Evolutionary conservation across 2,329 filamentous ascomycete species (phyloP), one percentile per base, ranked within the genome.

Genomic region (Aspergillus fructus): DNA sequence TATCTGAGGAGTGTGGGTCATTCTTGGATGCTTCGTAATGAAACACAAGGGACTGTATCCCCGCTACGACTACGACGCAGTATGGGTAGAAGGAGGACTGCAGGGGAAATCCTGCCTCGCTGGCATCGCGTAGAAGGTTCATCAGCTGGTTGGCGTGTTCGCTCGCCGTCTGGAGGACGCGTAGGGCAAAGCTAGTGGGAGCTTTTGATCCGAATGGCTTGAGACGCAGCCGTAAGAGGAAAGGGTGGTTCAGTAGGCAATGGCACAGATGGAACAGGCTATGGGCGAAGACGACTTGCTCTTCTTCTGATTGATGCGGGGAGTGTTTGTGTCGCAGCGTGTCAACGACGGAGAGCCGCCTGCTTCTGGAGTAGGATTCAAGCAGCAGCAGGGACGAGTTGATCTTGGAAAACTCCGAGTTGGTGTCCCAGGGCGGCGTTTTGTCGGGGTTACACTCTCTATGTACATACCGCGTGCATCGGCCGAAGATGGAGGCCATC

Each of bases 191-290:
- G 58, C 70, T 74, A 21, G 60, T 34, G 1, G 71, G 71, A 5
- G 64, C 61, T 21, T 68, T 73, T 6, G 60, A 59, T 0, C 61
- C 63, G 27, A 64, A 66, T 2, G 59, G 55, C 33, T 64, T 63
- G 3, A 73, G 60, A 8, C 68, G 61, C 23, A 68, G 58, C 1
- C 64, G 64, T 4, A 75, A 54, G 6, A 73, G 59, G 52, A 75
- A 74, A 0, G 72, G 72, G 53, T 76, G 74, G 56, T 74, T 66
- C 3, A 76, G 59, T n/a, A 75, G 56, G 53, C 71, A 74, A 30
- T 75, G 68, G 39, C 66, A 70, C 6, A 73, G 62, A 41, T 74
- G 71, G 41, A 71, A 76, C 1, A 75, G 52, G 1, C 67, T 65
- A 27, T 70, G 67, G 3, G 72, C 66, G 41, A 71, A 74, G 12